A percentile compares a stretch with the other conserved stretches of the same genome.
Conservation (phyloP, 345 rosid genomes). For the Pelargonium nanum region DNA sequence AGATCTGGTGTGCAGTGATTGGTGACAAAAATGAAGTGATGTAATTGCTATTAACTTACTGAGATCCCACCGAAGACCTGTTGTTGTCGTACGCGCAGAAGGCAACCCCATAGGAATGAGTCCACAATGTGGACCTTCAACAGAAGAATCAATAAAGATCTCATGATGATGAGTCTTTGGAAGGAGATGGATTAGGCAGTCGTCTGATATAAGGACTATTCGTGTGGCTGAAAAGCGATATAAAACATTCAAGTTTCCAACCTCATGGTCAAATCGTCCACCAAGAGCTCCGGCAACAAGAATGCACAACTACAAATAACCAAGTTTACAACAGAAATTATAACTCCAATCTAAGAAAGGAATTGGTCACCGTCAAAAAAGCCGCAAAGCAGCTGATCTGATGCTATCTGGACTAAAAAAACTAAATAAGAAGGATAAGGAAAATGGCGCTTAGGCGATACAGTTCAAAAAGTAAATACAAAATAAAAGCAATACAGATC, state of each 20-base stretch:
- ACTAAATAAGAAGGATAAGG: too few species aligned
- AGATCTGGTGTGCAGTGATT: not conserved
- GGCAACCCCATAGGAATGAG: conserved; percentile 76
- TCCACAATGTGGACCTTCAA: conserved; percentile 87
- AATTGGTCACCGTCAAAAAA: too few species aligned
- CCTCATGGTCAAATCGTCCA: conserved; percentile 93
- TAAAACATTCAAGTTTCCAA: conserved; percentile 74
- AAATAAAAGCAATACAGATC: not conserved
- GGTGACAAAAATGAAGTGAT: not conserved
- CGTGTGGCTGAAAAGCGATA: conserved; percentile 42
- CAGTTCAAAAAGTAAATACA: too few species aligned
- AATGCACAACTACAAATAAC: conserved; percentile 50
- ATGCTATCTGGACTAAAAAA: too few species aligned
- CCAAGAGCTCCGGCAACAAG: conserved; percentile 95
- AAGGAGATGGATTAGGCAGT: conserved; percentile 71
- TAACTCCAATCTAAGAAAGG: not conserved
- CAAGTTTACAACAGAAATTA: not conserved
- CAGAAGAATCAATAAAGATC: conserved; percentile 44
- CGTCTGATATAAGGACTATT: conserved; percentile 64
- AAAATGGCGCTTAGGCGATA: too few species aligned
- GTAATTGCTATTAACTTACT: conserved; percentile 33
- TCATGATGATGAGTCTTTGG: conserved; percentile 58
- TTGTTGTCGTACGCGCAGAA: conserved; percentile 59
- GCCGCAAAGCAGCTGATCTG: too few species aligned
- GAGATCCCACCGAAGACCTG: conserved; percentile 88